phyloP scores from a whole-genome alignment of 2,329 filamentous ascomycete genomes.

The Coniochaeta ligniaria region DNA sequence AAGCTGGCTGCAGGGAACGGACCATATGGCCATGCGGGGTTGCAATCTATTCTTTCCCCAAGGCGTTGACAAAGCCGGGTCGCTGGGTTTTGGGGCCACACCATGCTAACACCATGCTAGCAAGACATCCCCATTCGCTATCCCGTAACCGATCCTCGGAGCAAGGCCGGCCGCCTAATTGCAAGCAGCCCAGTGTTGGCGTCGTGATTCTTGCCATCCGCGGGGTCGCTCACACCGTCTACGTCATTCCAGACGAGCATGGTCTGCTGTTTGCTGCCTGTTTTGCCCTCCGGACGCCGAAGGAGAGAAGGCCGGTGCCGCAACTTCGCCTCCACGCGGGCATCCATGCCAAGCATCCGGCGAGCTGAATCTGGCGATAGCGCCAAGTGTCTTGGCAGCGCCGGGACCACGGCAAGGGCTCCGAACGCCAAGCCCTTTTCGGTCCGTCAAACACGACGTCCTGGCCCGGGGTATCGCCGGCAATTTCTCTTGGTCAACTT shows the following conservation, averaged over 20 bases:
- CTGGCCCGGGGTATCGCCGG: neutral
- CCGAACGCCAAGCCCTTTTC: neutral
- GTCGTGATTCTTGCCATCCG: neutral
- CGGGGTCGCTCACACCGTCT: neutral
- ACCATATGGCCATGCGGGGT: neutral
- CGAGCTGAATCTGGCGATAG: neutral
- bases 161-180: neutral
- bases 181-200: neutral
- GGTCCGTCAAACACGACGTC: neutral
- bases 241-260: neutral
- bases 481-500: neutral
- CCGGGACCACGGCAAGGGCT: neutral
- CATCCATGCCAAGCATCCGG: neutral
- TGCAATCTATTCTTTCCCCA: neutral
- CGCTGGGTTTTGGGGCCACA: neutral
- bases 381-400: neutral
- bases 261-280: neutral
- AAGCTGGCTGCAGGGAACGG: neutral
- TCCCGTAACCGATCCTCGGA: neutral
- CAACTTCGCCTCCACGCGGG: neutral
- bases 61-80: neutral
- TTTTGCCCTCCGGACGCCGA: conserved; percentile 1
- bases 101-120: neutral
- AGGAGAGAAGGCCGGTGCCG: neutral
- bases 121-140: neutral